Base-by-base conservation (phyloP, 345 rosid species). In the Cardamine occulta region DNA sequence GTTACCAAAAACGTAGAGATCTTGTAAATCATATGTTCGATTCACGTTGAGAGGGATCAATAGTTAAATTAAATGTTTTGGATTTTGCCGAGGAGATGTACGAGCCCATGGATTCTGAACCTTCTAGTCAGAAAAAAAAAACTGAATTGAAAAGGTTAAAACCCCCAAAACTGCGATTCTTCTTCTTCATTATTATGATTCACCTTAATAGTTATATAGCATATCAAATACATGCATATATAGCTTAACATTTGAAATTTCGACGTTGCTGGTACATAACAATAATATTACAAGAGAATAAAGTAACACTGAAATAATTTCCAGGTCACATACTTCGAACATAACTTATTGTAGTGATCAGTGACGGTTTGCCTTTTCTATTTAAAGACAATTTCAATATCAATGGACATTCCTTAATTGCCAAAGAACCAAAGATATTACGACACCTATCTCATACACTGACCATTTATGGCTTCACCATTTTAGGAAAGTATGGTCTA, bases 401-500 rank as follows among this genome's bases (percentile, higher is more conserved):
- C n/a, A 32, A 45, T 66, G 81, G 81, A 40, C 73, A 58, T 78
- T 72, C 77, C 69, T 28, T 49, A 66, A 59, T 51, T 78, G 68
- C 34, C 73, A 44, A 72, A 72, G 77, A 72, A 72, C 82, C 82
- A 74, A 61, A 28, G 72, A 63, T 68, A 45, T 63, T 12, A 6
- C 79, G 79, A 79, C 82, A 74, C 79, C 17, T 74, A 74, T 34
- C 64, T 73, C 72, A 10, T 24, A 60, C 59, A 69, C 63, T 56
- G 12, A 39, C 70, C 79, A 67, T 40, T 59, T 68, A 17, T 79
- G 79, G 74, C 63, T 28, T 68, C 82, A 15, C 56, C 49, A 55
- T 28, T 53, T 68, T 49, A 19, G 55, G 82, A 63, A 79, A 69
- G 49, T 48, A 5, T 56, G 79, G 75, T 74, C 79, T 74, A 74